Base-by-base conservation (phyloP, 495 filamentous ascomycete species). In the Platismatia glauca region DNA sequence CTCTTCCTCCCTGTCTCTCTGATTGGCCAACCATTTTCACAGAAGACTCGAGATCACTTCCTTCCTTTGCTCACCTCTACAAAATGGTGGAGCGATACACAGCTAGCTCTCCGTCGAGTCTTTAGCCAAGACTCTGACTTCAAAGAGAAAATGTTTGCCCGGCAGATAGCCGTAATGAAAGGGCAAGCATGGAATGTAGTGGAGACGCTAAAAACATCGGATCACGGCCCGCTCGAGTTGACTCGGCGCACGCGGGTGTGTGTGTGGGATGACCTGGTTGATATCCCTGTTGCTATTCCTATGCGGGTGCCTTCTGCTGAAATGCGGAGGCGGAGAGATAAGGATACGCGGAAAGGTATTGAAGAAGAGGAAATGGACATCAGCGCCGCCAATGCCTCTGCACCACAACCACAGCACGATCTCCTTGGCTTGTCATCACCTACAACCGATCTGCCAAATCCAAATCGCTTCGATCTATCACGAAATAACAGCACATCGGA, bases 131-230 rank as follows among this genome's bases (percentile, higher is more conserved):
- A 98, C 71, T 83, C 89, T 0, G 94, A 97, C 73, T 98, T 98
- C 72, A 89, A 97, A 69, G 94, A 98, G 75, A 86, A 88, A 73
- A 98, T 98, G 94, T 98, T 95, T 74, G 90, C 90, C 22, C 82
- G 88, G 59, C 94, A 98, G 69, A 96, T 97, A 55, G 93, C 95
- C 1, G 94, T 98, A 46, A 94, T 98, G 89, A 98, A 98, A 76
- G 94, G 94, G 7, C 94, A 98, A 69, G 94, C 95, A 12, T 98
- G 92, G 89, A 98, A 98, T 73, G 94, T 98, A 4, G 91, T 98
- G 12, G 94, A 98, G 76, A 96, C 93, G 15, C 78, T 98, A 58
- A 98, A 98, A 70, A 87, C 86, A 6, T 79, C 82, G 1, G 95
- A 96, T 72, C 93, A 97, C 67, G 94, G 94, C 2, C 94, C 94